Conservation (phyloP, 352 stramenopile genomes). For the Phytophthora syringae region DNA sequence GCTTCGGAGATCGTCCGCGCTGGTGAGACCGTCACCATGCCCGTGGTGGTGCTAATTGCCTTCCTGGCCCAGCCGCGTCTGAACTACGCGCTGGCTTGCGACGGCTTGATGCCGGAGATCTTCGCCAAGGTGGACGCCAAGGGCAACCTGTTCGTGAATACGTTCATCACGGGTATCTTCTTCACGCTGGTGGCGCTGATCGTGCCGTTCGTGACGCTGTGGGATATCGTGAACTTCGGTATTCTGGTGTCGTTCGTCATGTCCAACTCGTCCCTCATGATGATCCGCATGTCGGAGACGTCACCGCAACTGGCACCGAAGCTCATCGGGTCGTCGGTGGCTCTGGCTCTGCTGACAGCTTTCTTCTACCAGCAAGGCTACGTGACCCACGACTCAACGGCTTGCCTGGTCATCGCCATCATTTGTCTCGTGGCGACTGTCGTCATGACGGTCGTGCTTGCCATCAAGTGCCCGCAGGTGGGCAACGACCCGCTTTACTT, state of each 20-base stretch:
- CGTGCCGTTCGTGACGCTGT: conserved; percentile 63
- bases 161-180: conserved; percentile 36
- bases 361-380: conserved; percentile 57
- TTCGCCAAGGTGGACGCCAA: conserved; percentile 55
- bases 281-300: conserved; percentile 50
- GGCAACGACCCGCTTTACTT: conserved; percentile 42
- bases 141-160: background rate
- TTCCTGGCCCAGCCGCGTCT: conserved; percentile 91
- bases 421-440: conserved; percentile 40
- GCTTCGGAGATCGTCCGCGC: conserved; percentile 36
- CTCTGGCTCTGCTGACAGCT: conserved; percentile 27
- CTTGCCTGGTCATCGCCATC: conserved; percentile 40
- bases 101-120: conserved; percentile 90
- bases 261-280: conserved; percentile 62
- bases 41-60: conserved; percentile 90
- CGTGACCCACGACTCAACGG: conserved; percentile 31
- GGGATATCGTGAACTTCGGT: conserved; percentile 75
- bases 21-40: conserved; percentile 73
- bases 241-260: conserved; percentile 78
- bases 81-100: conserved; percentile 86
- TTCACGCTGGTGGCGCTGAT: conserved; percentile 55
- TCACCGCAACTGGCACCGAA: conserved; percentile 40
- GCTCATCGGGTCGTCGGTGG: conserved; percentile 40
- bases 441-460: conserved; percentile 33
- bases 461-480: conserved; percentile 47